Evolutionary conservation across 805 yeast species (phyloP).

Genomic region (Kurtzmaniella fragi): DNA sequence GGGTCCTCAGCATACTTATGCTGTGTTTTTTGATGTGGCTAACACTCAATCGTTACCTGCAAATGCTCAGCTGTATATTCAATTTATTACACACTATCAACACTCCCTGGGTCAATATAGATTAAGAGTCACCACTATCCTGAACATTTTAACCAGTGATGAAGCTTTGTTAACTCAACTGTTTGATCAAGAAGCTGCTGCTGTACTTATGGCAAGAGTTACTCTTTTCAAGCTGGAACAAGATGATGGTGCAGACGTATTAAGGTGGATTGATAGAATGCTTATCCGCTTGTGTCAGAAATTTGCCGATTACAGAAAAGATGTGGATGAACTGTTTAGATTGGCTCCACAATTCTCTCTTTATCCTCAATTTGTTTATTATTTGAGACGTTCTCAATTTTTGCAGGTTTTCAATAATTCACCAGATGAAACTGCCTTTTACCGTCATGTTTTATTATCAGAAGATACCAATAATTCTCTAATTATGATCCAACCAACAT

Average conservation of each 20-base stretch:
- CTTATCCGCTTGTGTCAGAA: constrained; percentile 85
- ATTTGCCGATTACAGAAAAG: constrained; percentile 90
- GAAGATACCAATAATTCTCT: constrained; percentile 91
- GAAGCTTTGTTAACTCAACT: constrained; percentile 48
- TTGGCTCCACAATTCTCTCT: constrained; percentile 78
- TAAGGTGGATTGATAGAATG: constrained; percentile 92
- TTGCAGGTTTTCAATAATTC: constrained; percentile 95
- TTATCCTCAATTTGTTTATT: constrained; percentile 94
- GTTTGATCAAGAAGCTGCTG: constrained; percentile 99
- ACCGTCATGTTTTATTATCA: constrained; percentile 84
- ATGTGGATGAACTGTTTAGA: constrained; percentile 76
- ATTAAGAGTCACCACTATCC: constrained; percentile 84
- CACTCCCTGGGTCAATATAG: constrained; percentile 92
- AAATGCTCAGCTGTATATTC: constrained; percentile 54
- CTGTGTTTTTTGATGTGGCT: constrained; percentile 78
- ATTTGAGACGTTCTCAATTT: constrained; percentile 93
- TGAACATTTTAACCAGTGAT: constrained; percentile 48
- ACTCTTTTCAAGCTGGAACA: constrained; percentile 75
- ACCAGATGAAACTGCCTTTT: constrained; percentile 97
- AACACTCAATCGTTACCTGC: constrained; percentile 42
- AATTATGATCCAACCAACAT: constrained; percentile 96
- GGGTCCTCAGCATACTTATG: constrained; percentile 86
- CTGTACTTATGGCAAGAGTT: constrained; percentile 86
- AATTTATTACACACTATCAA: constrained; percentile 88
- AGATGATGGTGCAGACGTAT: constrained; percentile 89